Evolutionary conservation across 257 asterid species (phyloP), one percentile per base, ranked within the genome.

Genomic region (Jaltomata sinuosa): DNA sequence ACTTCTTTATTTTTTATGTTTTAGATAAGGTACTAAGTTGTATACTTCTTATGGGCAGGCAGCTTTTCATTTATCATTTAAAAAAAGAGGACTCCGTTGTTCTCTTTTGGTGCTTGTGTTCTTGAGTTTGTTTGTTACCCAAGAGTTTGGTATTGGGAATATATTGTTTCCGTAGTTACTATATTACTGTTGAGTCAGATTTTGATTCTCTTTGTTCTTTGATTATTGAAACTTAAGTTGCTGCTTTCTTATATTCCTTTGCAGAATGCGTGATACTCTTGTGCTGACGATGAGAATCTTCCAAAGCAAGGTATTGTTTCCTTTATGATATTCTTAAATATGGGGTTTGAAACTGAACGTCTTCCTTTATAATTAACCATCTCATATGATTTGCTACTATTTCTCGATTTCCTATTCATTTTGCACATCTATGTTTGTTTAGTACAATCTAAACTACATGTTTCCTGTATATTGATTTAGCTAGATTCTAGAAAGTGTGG

Each of bases 221-320:
- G 32, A 34, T 76, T 34, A 67, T 15, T 61, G 22, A 67, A 85
- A 18, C 71, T 45, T 86, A 42, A 82, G 64, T 52, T 50, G 78
- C 64, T 86, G 71, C 85, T 86, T 27, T 82, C 55, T 84, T 64
- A 55, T 78, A 55, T 78, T 85, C n/a, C 38, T 82, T n/a, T 88
- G 89, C 85, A 97, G 98, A 89, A 88, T 90, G 93, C 94, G 99
- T 78, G 98, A 95, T 84, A 85, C 91, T 31, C 89, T 95, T 78
- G 98, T 94, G 85, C 90, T 97, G 90, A 95, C 97, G 22, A 92
- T 94, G 91, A 92, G 98, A 90, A 90, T 92, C 88, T 94, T 97
- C 90, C 98, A 94, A 86, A 89, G 85, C 94, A 94, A 95, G 99
- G 99, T 97, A 92, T 64, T 57, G 59, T 83, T 62, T 85, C 85